Evolutionary conservation across 1,284 basidiomycete species (phyloP), one percentile per base, ranked within the genome.

Genomic region (Pseudozyma sp.): DNA sequence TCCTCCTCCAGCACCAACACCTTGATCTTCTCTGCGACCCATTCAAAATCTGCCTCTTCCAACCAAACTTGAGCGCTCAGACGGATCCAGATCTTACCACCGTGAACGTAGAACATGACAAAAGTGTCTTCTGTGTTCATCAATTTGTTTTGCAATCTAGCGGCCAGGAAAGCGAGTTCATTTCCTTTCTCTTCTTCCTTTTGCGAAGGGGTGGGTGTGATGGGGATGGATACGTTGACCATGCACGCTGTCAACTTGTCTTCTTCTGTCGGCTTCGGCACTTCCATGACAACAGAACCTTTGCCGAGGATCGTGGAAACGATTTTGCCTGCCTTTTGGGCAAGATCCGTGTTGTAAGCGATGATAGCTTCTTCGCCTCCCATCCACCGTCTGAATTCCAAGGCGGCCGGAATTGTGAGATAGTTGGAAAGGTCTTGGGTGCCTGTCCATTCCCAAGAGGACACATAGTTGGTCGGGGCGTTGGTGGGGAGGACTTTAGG

Each of bases 321-420:
- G 64, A 88, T 49, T 18, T 52, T 88, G 0, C 92, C 93, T 18
- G 93, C 94, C 57, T 88, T 86, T 1, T 91, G 76, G 0, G 94
- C 94, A 25, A 95, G 88, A 8, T 87, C 83, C 79, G 91, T 91
- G 77, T 90, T 93, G 85, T 95, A 93, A 5, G 86, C 87, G 79
- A 91, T 90, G 69, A 95, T 94, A 60, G 88, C 88, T 16, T 88
- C 86, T 85, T 96, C 94, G 2, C 94, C 94, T 1, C 94, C 94
- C 19, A 95, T 87, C 89, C 90, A 91, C 53, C 89, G 81, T 31
- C 94, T 89, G 86, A 94, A 95, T 48, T 91, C 88, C 10, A 95
- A 83, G 0, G 93, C 93, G 89, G 83, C 76, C 7, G 71, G 52
- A 19, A 82, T 50, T 50, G 43, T 58, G 16, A 80, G 56, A 39